These are phyloP conservation scores for Austroboletus niveus DNA, from an alignment of 1,284 basidiomycete genomes.

Conservation along the genomic window DNA sequence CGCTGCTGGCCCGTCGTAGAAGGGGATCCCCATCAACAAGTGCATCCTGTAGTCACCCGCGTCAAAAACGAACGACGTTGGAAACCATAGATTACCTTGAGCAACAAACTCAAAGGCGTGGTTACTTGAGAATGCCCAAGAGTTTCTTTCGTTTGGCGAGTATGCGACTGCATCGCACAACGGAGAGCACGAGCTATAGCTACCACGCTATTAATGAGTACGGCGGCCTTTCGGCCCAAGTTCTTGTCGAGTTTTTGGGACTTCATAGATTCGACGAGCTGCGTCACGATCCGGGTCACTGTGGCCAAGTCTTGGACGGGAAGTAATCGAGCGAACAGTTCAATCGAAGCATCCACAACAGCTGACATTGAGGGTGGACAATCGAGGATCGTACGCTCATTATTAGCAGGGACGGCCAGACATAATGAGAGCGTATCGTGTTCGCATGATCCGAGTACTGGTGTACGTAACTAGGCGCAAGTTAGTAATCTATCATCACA, in stretches of 20 bases:
- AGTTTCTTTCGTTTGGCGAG: slow-evolving; percentile 63
- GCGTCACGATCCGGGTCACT: slow-evolving; percentile 65
- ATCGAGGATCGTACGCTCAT: slow-evolving; percentile 49
- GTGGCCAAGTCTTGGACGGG: slow-evolving; percentile 75
- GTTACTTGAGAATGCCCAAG: slow-evolving; percentile 73
- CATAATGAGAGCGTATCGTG: slow-evolving; percentile 84
- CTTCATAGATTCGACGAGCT: slow-evolving; percentile 67
- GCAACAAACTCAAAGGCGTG: slow-evolving; percentile 65
- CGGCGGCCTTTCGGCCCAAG: slow-evolving; percentile 84
- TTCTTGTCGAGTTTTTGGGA: slow-evolving; percentile 88
- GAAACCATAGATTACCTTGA: slow-evolving; percentile 58
- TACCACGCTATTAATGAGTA: slow-evolving; percentile 80
- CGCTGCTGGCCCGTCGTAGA: slow-evolving; percentile 81
- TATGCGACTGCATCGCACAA: slow-evolving; percentile 49
- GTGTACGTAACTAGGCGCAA: slow-evolving; percentile 60
- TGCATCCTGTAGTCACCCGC: slow-evolving; percentile 53
- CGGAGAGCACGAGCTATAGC: slow-evolving; percentile 78
- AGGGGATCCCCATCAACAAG: slow-evolving; percentile 80
- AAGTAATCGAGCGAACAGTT: slow-evolving; percentile 81
- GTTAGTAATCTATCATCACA: slow-evolving; percentile 9
- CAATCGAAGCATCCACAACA: slow-evolving; percentile 87
- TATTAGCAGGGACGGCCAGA: slow-evolving; percentile 44
- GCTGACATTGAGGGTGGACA: slow-evolving; percentile 79
- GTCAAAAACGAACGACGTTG: slow-evolving; percentile 4
- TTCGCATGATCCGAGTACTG: slow-evolving; percentile 83